These are phyloP conservation scores for Leccinum pellstonianum DNA, from an alignment of 768 basidiomycete species.

Conservation along the genomic window DNA sequence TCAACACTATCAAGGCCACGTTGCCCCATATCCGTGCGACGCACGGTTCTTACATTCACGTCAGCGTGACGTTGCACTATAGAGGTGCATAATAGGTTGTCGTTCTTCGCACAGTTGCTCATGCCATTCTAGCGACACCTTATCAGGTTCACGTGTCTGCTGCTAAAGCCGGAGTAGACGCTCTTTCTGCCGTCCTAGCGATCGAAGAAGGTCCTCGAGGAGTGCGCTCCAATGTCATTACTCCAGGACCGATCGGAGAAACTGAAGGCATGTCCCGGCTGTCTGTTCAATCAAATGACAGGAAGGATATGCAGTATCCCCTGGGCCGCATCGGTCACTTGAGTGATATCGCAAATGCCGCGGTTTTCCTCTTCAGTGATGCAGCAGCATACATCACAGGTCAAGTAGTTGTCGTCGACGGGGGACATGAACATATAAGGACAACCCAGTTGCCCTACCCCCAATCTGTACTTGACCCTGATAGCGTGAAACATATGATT, in stretches of 20 bases:
- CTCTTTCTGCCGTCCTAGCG: constrained; percentile 80
- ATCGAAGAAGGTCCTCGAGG: constrained; percentile 94
- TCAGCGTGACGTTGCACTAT: constrained; percentile 88
- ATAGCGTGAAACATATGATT: constrained; percentile 48
- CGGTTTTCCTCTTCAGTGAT: constrained; percentile 80
- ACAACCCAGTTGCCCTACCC: constrained; percentile 58
- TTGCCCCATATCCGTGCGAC: constrained; percentile 66
- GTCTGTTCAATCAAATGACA: constrained; percentile 12
- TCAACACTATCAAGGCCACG: constrained; percentile 93
- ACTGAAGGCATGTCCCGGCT: constrained; percentile 79
- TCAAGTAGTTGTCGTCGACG: constrained; percentile 69
- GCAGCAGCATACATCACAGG: constrained; percentile 78
- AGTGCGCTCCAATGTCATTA: constrained; percentile 85
- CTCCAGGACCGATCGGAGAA: constrained; percentile 77
- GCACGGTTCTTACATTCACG: constrained; percentile 83
- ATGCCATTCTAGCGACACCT: constrained; percentile 53
- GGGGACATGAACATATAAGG: constrained; percentile 57
- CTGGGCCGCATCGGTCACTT: constrained; percentile 57
- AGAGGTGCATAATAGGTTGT: constrained; percentile 43
- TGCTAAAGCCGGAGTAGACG: constrained; percentile 93
- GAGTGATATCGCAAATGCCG: constrained; percentile 67
- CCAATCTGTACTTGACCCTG: constrained; percentile 61
- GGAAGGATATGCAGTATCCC: constrained; percentile 13
- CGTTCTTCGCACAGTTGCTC: not conserved
- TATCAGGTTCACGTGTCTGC: constrained; percentile 93